These are phyloP conservation scores for Globisporangium iwayamae DNA, from an alignment of 352 stramenopile species.

Conservation along the genomic window DNA sequence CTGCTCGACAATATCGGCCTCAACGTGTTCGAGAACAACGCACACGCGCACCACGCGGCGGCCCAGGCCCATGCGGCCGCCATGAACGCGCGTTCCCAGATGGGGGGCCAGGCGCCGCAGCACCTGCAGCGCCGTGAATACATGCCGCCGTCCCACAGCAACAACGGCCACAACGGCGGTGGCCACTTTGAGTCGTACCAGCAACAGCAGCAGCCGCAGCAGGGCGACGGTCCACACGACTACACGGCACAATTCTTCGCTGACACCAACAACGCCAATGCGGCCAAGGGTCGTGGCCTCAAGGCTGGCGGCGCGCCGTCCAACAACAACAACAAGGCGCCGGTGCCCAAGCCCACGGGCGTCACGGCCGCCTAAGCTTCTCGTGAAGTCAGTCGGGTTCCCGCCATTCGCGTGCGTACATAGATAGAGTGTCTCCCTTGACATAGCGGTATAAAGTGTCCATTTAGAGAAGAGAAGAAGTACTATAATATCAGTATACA, in stretches of 20 bases:
- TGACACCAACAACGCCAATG: conserved; percentile 33
- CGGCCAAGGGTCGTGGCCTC: conserved; percentile 34
- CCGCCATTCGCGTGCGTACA: neutral
- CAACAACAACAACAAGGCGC: conserved; percentile 4
- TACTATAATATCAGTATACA: conserved; percentile 12
- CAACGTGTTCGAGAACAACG: conserved; percentile 59
- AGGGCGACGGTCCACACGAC: conserved; percentile 29
- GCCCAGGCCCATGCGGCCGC: conserved; percentile 14
- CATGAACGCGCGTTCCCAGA: conserved; percentile 22
- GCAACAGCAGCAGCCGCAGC: conserved; percentile 11
- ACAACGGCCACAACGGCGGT: conserved; percentile 33
- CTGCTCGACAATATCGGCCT: conserved; percentile 61
- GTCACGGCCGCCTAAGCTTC: conserved; percentile 38
- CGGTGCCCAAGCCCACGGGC: conserved; percentile 36
- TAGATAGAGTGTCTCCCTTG: conserved; percentile 1
- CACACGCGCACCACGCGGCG: conserved; percentile 27
- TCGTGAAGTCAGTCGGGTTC: neutral
- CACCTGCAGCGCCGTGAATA: conserved; percentile 44
- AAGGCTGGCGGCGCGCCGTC: conserved; percentile 12
- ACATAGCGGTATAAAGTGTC: conserved; percentile 13
- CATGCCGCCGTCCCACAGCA: conserved; percentile 37
- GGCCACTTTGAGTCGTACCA: conserved; percentile 25
- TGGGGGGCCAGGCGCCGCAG: conserved; percentile 15
- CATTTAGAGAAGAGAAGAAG: conserved; percentile 5
- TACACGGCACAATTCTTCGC: conserved; percentile 73